Conservation (phyloP, 495 filamentous ascomycete genomes). For the Aspergillus incahuasiensis region DNA sequence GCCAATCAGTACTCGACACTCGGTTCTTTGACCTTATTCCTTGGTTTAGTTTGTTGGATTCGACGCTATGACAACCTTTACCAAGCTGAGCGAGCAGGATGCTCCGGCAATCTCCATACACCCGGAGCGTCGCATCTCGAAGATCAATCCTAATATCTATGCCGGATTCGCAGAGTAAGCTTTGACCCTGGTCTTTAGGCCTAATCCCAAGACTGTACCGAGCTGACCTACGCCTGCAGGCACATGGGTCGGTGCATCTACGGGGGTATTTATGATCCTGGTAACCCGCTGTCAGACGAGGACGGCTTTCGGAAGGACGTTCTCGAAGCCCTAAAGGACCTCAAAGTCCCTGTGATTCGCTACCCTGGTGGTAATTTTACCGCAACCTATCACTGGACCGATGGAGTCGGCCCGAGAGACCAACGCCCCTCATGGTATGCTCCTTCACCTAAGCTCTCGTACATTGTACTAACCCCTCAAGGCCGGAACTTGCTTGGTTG, state of each 20-base stretch:
- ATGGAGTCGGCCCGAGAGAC: conserved; percentile 69
- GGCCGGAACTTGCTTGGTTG: conserved; percentile 72
- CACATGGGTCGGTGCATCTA: conserved; percentile 85
- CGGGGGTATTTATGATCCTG: conserved; percentile 75
- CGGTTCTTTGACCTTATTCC: background rate
- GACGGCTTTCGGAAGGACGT: conserved; percentile 75
- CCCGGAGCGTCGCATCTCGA: conserved; percentile 54
- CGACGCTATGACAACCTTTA: conserved; percentile 62
- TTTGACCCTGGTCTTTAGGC: conserved; percentile 6
- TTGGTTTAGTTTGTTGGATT: conserved; percentile 5
- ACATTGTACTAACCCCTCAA: conserved; percentile 10
- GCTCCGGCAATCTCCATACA: conserved; percentile 58
- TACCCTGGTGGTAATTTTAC: conserved; percentile 80
- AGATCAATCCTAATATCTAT: conserved; percentile 71
- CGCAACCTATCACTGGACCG: conserved; percentile 79
- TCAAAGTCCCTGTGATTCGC: conserved; percentile 67
- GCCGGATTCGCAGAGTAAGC: conserved; percentile 69
- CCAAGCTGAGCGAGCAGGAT: conserved; percentile 53
- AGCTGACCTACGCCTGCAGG: conserved; percentile 33
- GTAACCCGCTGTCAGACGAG: conserved; percentile 62
- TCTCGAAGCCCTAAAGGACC: conserved; percentile 60
- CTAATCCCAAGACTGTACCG: background rate
- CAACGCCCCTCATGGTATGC: conserved; percentile 52
- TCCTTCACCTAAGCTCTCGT: background rate
- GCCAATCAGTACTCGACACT: conserved; percentile 15